Evolutionary conservation across 1,284 basidiomycete species (phyloP).

Genomic region (Trichosporon coremiiforme): DNA sequence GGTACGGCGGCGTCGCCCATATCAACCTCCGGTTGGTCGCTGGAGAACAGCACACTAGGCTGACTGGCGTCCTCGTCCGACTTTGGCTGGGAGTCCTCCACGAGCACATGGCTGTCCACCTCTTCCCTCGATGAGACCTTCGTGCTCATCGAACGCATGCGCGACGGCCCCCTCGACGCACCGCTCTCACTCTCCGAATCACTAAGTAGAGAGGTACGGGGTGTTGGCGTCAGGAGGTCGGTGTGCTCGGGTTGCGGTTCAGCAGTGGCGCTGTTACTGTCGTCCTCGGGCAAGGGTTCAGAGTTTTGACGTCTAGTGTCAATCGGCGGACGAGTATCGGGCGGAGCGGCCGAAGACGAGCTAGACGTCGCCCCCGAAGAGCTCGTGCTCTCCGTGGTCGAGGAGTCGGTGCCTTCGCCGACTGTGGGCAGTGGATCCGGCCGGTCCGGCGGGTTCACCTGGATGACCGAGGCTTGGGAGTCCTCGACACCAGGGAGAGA

Average conservation of each 20-base stretch:
- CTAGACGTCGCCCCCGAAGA: neutral
- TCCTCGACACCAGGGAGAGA: neutral
- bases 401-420: neutral
- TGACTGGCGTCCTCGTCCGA: neutral
- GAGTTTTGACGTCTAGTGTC: neutral
- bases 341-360: neutral
- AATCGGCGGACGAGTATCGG: neutral
- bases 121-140: neutral
- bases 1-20: neutral
- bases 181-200: neutral
- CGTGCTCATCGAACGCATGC: neutral
- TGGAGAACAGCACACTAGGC: neutral
- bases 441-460: neutral
- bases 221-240: no score
- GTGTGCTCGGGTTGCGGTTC: no score
- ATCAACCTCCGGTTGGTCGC: neutral
- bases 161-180: neutral
- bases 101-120: neutral
- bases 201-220: neutral
- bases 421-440: neutral
- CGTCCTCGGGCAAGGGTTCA: neutral
- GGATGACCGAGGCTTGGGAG: constrained; percentile 18
- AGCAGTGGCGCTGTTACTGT: neutral
- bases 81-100: constrained; percentile 4
- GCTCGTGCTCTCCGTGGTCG: neutral